A percentile compares a stretch with the other conserved stretches of the same genome.
These are phyloP conservation scores for Setomelanomma holmii DNA, from an alignment of 2,329 filamentous ascomycete genomes.

Conservation along the genomic window DNA sequence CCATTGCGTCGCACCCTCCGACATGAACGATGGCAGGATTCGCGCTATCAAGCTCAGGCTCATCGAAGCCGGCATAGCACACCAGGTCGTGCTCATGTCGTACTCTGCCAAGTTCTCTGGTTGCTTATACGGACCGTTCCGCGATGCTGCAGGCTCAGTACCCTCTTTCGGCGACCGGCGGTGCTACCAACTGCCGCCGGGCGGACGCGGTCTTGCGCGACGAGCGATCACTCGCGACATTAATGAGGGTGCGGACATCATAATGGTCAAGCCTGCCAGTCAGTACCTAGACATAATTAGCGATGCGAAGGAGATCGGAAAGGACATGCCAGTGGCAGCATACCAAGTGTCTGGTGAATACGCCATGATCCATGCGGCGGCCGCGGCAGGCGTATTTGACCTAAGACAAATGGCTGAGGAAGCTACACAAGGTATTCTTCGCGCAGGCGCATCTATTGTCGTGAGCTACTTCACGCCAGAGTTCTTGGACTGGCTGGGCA, in stretches of 20 bases:
- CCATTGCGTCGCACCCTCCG: conserved; percentile 94
- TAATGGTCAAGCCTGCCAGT: conserved; percentile 98
- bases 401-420: conserved; percentile 94
- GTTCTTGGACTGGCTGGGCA: conserved; percentile 67
- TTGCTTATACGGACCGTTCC: conserved; percentile 95
- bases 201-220: conserved; percentile 87
- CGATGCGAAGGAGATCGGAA: conserved; percentile 92
- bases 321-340: conserved; percentile 89
- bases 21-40: conserved; percentile 99
- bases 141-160: conserved; percentile 89
- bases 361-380: conserved; percentile 95
- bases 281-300: conserved; percentile 98
- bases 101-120: conserved; percentile 98
- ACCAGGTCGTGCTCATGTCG: conserved; percentile 92
- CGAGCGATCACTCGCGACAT: conserved; percentile 91
- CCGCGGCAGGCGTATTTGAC: conserved; percentile 96
- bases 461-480: conserved; percentile 94
- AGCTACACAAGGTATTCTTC: conserved; percentile 88
- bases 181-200: conserved; percentile 96
- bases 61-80: conserved; percentile 91
- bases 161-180: conserved; percentile 93
- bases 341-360: conserved; percentile 98
- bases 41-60: conserved; percentile 97
- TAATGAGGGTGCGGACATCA: conserved; percentile 91
- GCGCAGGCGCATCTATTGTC: conserved; percentile 91